Conservation (phyloP, 768 basidiomycete genomes). For the Ramaria rubella region DNA sequence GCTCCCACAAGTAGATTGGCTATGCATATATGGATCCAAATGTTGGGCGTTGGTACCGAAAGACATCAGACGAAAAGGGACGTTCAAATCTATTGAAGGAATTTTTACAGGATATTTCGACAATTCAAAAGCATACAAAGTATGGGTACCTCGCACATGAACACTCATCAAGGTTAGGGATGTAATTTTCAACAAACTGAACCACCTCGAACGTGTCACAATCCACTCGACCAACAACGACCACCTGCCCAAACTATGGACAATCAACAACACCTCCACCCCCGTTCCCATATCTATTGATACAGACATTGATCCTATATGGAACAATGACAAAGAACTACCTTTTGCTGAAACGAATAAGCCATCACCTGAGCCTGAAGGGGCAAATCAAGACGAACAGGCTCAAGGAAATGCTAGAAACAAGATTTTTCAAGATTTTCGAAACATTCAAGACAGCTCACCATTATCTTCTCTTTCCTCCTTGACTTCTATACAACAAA, state of each 20-base stretch:
- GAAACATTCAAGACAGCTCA: no score
- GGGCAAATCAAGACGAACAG: not conserved
- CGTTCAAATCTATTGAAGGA: not conserved
- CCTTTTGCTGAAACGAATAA: not conserved
- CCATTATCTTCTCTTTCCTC: not conserved
- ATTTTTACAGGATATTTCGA: not conserved
- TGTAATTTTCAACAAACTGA: not conserved
- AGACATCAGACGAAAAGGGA: not conserved
- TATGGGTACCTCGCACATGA: not conserved
- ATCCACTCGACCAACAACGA: not conserved
- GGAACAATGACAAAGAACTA: no score
- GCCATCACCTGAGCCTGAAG: not conserved
- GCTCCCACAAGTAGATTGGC: slow-evolving; percentile 16
- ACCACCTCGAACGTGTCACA: not conserved
- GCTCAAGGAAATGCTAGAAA: not conserved
- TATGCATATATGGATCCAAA: not conserved
- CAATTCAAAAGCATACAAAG: not conserved
- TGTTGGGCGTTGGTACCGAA: not conserved
- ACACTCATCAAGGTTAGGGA: not conserved
- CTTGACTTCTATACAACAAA: no score
- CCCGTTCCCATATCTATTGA: not conserved
- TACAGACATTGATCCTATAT: not conserved
- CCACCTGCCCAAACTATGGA: not conserved
- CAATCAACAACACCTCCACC: not conserved
- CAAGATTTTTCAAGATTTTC: no score